Evolutionary conservation across 2,329 filamentous ascomycete species (phyloP).

Genomic region (Diaporthe sp.): DNA sequence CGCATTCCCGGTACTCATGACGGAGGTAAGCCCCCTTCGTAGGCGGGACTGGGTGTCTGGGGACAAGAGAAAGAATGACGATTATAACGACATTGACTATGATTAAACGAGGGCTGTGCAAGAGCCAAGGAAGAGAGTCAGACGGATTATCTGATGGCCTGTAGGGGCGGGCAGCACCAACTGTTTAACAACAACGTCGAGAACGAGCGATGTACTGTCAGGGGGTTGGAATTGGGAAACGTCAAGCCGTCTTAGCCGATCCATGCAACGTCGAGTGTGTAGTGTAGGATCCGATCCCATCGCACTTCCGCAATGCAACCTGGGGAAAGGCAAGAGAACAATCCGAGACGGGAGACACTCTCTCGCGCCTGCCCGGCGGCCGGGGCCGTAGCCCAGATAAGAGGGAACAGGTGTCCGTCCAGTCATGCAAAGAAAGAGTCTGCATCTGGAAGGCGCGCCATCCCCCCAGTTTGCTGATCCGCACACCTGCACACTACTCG

Average conservation of each 20-base stretch:
- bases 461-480: neutral
- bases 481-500: too few relatives aligned
- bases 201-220: neutral
- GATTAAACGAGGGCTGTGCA: slow-evolving; percentile 1
- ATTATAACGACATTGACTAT: slow-evolving; percentile 14
- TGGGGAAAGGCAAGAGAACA: neutral
- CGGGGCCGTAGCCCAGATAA: slow-evolving; percentile 5
- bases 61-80: neutral
- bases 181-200: slow-evolving; percentile 6
- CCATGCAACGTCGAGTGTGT: slow-evolving; percentile 10
- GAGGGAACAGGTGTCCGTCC: slow-evolving; percentile 16
- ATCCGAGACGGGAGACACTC: neutral
- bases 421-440: neutral
- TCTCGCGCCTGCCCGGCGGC: neutral
- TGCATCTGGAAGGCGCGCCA: too few relatives aligned
- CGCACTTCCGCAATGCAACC: slow-evolving; percentile 10
- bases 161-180: slow-evolving; percentile 1
- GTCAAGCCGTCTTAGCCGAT: slow-evolving; percentile 6
- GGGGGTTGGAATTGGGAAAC: neutral
- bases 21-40: neutral
- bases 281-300: slow-evolving; percentile 2
- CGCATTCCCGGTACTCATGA: slow-evolving; percentile 37
- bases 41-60: neutral
- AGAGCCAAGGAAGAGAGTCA: neutral
- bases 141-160: neutral